These are phyloP conservation scores for Backusella macrospora DNA, from an alignment of 192 early-diverging fungal species.

Conservation along the genomic window DNA sequence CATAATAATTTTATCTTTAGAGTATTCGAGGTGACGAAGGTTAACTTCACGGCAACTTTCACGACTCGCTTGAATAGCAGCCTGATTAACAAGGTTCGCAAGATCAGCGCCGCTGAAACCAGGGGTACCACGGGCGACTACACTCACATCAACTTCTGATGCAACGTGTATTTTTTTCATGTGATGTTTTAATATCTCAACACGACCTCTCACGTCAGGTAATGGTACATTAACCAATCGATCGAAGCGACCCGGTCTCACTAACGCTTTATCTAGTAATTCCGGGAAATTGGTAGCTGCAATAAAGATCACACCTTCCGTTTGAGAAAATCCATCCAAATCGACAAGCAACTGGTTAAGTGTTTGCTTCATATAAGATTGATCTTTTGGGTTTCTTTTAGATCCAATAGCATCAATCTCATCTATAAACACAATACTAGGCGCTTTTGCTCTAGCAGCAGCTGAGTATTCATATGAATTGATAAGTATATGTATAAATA, in stretches of 20 bases:
- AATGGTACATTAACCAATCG: constrained; percentile 91
- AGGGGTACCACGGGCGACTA: constrained; percentile 94
- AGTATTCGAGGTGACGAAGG: constrained; percentile 90
- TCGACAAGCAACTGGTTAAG: constrained; percentile 99
- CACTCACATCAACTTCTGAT: constrained; percentile 72
- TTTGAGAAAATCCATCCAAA: constrained; percentile 96
- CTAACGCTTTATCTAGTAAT: constrained; percentile 93
- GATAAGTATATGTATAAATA: too few relatives aligned
- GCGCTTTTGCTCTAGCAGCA: constrained; percentile 74
- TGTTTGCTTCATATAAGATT: constrained; percentile 97
- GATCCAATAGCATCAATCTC: constrained; percentile 98
- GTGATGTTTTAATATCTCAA: constrained; percentile 92
- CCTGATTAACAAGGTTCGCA: constrained; percentile 96
- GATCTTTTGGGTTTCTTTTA: constrained; percentile 91
- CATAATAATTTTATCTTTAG: constrained; percentile 99
- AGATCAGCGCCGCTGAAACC: constrained; percentile 99
- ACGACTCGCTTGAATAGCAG: constrained; percentile 93
- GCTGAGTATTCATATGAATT: constrained; percentile 41
- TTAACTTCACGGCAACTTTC: constrained; percentile 71
- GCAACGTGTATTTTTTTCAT: constrained; percentile 75
- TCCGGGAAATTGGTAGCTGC: constrained; percentile 99
- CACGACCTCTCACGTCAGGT: constrained; percentile 96
- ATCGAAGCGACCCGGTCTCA: constrained; percentile 97
- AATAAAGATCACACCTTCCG: constrained; percentile 97
- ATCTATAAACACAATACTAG: constrained; percentile 97